A percentile compares a stretch with the other conserved stretches of the same genome.
phyloP scores from a whole-genome alignment of 1,284 basidiomycete genomes.

The Mycosarcoma mackinlayi region DNA sequence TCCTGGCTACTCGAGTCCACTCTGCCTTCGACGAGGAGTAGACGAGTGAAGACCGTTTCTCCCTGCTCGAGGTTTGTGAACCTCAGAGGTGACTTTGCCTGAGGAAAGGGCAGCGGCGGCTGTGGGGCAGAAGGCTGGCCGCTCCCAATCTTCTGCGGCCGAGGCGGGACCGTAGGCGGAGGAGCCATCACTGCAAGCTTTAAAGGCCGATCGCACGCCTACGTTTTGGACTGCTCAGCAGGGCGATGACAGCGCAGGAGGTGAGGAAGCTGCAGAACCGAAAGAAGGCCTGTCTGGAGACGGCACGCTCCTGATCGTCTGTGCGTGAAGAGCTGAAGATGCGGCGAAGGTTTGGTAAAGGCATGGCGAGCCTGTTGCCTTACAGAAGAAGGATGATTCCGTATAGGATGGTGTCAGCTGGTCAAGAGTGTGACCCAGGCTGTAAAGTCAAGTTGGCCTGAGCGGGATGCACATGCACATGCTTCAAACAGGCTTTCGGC shows the following conservation, averaged over 20 bases:
- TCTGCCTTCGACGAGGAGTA: slow-evolving; percentile 37
- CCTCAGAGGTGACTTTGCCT: neutral
- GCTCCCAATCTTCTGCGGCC: neutral
- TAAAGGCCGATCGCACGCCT: slow-evolving; percentile 47
- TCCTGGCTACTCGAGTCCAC: slow-evolving; percentile 1
- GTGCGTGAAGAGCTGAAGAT: slow-evolving; percentile 62
- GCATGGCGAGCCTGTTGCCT: slow-evolving; percentile 36
- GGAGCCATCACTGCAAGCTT: neutral
- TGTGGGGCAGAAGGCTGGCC: neutral
- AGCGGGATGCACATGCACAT: neutral
- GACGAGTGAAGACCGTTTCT: slow-evolving; percentile 36
- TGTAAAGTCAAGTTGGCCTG: neutral
- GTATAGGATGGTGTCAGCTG: neutral
- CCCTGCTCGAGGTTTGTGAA: slow-evolving; percentile 28
- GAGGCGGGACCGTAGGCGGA: slow-evolving; percentile 1
- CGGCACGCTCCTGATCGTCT: slow-evolving; percentile 56
- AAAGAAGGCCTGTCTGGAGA: slow-evolving; percentile 62
- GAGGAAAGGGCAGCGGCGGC: neutral
- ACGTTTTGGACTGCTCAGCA: slow-evolving; percentile 56
- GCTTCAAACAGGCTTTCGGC: neutral
- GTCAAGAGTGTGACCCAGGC: too few species aligned
- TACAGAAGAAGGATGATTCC: neutral
- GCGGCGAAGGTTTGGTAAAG: slow-evolving; percentile 56
- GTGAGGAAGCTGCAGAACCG: slow-evolving; percentile 60
- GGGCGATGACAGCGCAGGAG: slow-evolving; percentile 60